Evolutionary conservation across 2,329 filamentous ascomycete species (phyloP).

Genomic region (Metarhizium brunneum): DNA sequence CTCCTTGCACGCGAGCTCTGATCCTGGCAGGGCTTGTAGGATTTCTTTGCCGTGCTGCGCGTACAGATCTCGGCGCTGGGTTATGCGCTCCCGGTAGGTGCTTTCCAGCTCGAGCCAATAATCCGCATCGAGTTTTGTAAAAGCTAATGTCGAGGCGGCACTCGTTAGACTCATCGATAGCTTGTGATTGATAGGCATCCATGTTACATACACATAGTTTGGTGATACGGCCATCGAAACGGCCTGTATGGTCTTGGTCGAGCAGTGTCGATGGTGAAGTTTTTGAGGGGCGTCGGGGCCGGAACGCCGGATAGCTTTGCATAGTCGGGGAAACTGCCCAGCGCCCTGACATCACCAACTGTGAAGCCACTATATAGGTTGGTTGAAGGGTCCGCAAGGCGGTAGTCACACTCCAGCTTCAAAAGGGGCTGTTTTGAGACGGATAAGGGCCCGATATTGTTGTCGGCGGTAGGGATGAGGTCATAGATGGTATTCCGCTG

Average conservation of each 20-base stretch:
- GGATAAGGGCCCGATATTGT: too few species aligned
- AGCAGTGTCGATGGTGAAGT: constrained; percentile 60
- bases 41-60: constrained; percentile 53
- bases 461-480: too few species aligned
- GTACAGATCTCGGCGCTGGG: constrained; percentile 58
- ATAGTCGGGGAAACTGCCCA: constrained; percentile 77
- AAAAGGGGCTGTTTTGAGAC: too few species aligned
- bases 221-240: constrained; percentile 76
- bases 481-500: too few species aligned
- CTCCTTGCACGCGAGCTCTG: constrained; percentile 73
- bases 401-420: too few species aligned
- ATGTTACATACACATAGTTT: constrained; percentile 71
- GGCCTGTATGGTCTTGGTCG: constrained; percentile 68
- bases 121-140: constrained; percentile 69
- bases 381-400: too few species aligned
- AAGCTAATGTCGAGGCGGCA: constrained; percentile 38
- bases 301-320: constrained; percentile 65
- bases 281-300: not conserved
- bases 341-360: constrained; percentile 54
- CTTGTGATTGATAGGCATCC: not conserved
- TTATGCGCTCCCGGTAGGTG: constrained; percentile 58
- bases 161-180: not conserved
- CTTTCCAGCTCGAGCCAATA: constrained; percentile 87
- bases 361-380: constrained; percentile 51
- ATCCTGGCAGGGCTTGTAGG: constrained; percentile 60